Base-by-base conservation (phyloP, 208 protist genomes). In the Wallacemonas sp. region DNA sequence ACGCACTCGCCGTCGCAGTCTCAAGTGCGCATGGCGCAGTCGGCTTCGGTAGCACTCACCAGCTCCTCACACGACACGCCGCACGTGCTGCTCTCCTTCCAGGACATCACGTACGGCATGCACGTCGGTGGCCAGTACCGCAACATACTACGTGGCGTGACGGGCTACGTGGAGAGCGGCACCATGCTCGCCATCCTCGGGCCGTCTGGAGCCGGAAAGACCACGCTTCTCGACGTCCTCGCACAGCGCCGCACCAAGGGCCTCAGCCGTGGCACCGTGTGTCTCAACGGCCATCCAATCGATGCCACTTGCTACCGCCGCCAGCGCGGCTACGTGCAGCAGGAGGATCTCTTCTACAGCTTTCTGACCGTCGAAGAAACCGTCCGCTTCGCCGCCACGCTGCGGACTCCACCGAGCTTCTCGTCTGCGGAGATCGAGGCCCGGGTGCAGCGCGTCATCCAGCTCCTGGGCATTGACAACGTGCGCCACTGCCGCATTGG, bases 121-220 rank as follows among this genome's bases (percentile, higher is more conserved):
- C 43, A 38, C 11, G 67, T 26, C 6, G 43, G 56, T 14, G 43
- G 47, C 23, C 36, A 32, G 30, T 44, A 65, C 47, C 70, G 57
- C 4, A 80, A 48, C 17, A 27, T 93, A 36, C 57, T 92, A 12
- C 78, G 70, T 29, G 71, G 74, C 65, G 68, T 91, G 43, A 85
- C 80, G 3, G 88, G 83, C 57, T 76, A 78, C 68, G 81, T 82
- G 26, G 57, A 64, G 39, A 76, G 81, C 34, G 87, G 90, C 0
- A 70, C 81, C 48, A 44, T 96, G 54, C 81, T 88, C 26, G 87
- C 86, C 47, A 74, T 96, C 19, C 73, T 94, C 14, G 87, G 90
- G 0, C 85, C 87, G 21, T 88, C 83, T n/a, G 85, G 87, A 21
- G 78, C 85, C 0, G 90, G 87, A 26, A 95, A 95, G 66, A 85